Evolutionary conservation across 176 grass and related monocot species (phyloP).

Genomic region (Aegilops sharonensis): DNA sequence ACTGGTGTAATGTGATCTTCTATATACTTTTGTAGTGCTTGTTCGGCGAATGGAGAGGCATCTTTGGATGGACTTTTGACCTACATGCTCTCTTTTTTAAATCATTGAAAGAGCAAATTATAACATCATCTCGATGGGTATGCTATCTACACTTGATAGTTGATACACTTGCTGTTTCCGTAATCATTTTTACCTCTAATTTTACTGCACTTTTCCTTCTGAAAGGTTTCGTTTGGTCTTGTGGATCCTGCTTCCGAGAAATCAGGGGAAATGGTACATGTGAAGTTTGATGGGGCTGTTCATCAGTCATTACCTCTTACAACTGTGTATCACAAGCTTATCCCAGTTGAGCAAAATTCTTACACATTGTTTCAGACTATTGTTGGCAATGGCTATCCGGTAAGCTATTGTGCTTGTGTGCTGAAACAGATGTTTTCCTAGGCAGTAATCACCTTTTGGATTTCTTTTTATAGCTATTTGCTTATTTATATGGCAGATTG

Average conservation of each 20-base stretch:
- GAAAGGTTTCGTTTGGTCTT: slow-evolving; percentile 81
- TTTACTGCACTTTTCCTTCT: slow-evolving; percentile 18
- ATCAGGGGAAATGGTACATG: slow-evolving; percentile 41
- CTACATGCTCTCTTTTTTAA: slow-evolving; percentile 77
- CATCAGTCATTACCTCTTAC: slow-evolving; percentile 78
- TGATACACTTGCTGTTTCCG: slow-evolving; percentile 4
- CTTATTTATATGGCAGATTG: slow-evolving; percentile 52
- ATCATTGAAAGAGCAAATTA: slow-evolving; percentile 77
- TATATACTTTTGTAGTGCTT: slow-evolving; percentile 56
- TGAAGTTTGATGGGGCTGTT: slow-evolving; percentile 57
- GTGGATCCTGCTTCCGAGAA: slow-evolving; percentile 39
- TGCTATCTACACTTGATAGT: slow-evolving; percentile 32
- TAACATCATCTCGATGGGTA: slow-evolving; percentile 63
- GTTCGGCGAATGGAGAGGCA: slow-evolving; percentile 92
- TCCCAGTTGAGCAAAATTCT: slow-evolving; percentile 69
- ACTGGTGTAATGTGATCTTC: slow-evolving; percentile 28
- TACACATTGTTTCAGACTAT: slow-evolving; percentile 87
- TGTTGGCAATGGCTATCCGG: slow-evolving; percentile 84
- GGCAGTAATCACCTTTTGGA: not conserved
- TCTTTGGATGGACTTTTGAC: slow-evolving; percentile 93
- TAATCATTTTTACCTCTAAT: not conserved
- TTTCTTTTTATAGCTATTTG: slow-evolving; percentile 15
- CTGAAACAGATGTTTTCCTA: not conserved
- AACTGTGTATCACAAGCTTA: slow-evolving; percentile 80
- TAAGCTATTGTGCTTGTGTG: slow-evolving; percentile 39